Evolutionary conservation across 176 grass and related monocot species (phyloP), one percentile per base, ranked within the genome.

Genomic region (Secale cereale): DNA sequence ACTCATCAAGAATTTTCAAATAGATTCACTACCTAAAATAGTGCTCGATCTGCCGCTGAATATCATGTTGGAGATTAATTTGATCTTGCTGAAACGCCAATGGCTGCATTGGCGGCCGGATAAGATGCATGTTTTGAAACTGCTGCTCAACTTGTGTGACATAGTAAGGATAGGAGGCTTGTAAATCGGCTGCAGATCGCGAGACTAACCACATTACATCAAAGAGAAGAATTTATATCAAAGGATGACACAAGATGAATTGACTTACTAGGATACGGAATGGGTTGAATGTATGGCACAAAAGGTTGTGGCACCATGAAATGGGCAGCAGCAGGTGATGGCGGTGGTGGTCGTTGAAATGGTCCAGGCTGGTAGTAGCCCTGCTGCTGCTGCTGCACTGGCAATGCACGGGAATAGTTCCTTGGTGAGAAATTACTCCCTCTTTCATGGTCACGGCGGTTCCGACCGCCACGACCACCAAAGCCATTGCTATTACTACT

Each of bases 21-120:
- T 35, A 71, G 32, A 78, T 82, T 41, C 66, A 69, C 16, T 89
- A 95, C 95, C 95, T 95, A 87, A 98, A 98, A 77, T 98, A 98
- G 65, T 87, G 93, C 19, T 98, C 93, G 13, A 98, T 95, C 56
- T 98, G 96, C 20, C 7, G 59, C 9, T 78, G 76, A 52, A 98
- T 91, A 17, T 79, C 23, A 26, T 54, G 70, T 23, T 87, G 80
- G 19, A 89, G 59, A 78, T 78, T 94, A 62, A 15, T 76, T 19
- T 88, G 80, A 25, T 80, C 76, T 7, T 87, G 85, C 10, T 65
- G 89, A 79, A 57, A 40, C 56, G 73, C 80, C 48, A 81, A 57
- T 7, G 82, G 40, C 15, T 91, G 85, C 29, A 85, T 72, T 54
- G 87, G 91, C 16, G 78, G 89, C 17, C 78, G 64, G 62, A 83